phyloP scores from a whole-genome alignment of 805 yeast species.

The Candida sanyiensis region DNA sequence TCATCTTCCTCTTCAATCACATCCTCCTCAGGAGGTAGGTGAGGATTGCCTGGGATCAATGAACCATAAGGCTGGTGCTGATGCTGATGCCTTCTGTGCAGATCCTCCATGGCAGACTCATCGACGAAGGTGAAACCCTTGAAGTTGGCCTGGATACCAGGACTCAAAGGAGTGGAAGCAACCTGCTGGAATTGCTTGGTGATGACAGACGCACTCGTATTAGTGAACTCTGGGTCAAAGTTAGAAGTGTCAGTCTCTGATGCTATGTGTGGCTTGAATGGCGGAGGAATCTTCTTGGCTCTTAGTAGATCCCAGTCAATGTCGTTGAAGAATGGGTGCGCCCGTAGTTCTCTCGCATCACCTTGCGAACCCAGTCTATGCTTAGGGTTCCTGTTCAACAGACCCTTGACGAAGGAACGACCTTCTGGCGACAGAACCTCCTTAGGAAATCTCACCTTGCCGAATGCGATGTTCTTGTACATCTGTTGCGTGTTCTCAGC shows the following conservation, averaged over 20 bases:
- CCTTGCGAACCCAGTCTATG: conserved; percentile 88
- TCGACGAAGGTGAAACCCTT: conserved; percentile 96
- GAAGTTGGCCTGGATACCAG: conserved; percentile 93
- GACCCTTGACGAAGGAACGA: conserved; percentile 90
- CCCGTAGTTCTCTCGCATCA: conserved; percentile 89
- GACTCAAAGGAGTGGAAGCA: conserved; percentile 74
- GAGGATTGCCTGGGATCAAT: conserved; percentile 73
- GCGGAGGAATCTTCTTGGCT: conserved; percentile 86
- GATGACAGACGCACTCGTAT: conserved; percentile 79
- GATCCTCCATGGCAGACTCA: conserved; percentile 87
- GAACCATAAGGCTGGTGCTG: conserved; percentile 49
- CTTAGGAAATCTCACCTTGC: conserved; percentile 95
- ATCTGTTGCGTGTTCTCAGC: conserved; percentile 98
- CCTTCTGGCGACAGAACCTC: conserved; percentile 93
- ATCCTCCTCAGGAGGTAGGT: conserved; percentile 77
- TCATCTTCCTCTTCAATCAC: conserved; percentile 66
- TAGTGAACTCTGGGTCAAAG: conserved; percentile 96
- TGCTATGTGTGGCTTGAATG: conserved; percentile 88
- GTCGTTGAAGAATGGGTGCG: conserved; percentile 87
- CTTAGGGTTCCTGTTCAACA: conserved; percentile 90
- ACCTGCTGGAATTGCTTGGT: conserved; percentile 55
- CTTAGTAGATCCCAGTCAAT: conserved; percentile 82
- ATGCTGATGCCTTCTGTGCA: conserved; percentile 36
- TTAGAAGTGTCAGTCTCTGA: conserved; percentile 93
- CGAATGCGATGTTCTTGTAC: conserved; percentile 98